phyloP scores from a whole-genome alignment of 495 filamentous ascomycete genomes.

The Neurospora sublineolata region DNA sequence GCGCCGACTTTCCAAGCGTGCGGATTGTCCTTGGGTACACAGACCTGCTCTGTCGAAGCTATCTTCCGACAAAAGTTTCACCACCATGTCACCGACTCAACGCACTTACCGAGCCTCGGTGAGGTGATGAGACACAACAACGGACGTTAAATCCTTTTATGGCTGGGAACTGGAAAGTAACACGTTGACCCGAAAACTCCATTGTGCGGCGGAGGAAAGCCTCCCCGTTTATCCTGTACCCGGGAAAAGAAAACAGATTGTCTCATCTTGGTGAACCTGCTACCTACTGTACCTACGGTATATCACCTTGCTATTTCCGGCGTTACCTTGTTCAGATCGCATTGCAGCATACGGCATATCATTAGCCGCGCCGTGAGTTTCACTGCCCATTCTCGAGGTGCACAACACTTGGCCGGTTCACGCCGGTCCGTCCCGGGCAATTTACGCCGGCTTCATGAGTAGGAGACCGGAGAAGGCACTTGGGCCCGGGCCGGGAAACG shows the following conservation, averaged over 20 bases:
- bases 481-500: neutral
- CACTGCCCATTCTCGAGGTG: neutral
- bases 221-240: neutral
- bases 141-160: neutral
- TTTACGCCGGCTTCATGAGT: neutral
- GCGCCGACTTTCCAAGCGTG: neutral
- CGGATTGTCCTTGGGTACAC: neutral
- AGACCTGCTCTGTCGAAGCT: neutral
- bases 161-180: neutral
- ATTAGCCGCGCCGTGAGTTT: neutral
- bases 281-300: neutral
- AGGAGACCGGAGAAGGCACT: neutral
- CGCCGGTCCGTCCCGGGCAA: neutral
- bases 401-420: neutral
- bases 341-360: neutral
- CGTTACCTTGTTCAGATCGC: neutral
- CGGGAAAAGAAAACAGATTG: neutral
- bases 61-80: neutral
- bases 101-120: neutral
- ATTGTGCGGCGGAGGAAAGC: neutral
- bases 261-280: neutral
- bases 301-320: neutral
- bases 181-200: neutral
- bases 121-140: neutral
- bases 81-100: neutral